These are phyloP conservation scores for Suillus plorans DNA, from an alignment of 768 basidiomycete species.

Conservation along the genomic window DNA sequence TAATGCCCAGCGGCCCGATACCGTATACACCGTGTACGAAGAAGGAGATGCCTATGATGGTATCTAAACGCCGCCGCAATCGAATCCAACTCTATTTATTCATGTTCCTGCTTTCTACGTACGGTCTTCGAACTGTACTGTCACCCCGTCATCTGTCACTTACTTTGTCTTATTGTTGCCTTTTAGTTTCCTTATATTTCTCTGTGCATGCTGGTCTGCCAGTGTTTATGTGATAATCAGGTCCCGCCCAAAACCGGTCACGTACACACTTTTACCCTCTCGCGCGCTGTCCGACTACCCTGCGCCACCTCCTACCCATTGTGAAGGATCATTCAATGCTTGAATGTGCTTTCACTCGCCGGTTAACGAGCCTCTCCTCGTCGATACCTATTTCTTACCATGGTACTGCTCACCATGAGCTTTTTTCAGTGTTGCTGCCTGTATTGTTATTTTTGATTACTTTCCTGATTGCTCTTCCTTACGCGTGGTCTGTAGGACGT, in stretches of 20 bases:
- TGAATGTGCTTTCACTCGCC: slow-evolving; percentile 27
- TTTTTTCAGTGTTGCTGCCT: background rate
- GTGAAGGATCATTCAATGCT: slow-evolving; percentile 20
- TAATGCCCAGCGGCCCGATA: slow-evolving; percentile 39
- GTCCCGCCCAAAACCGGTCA: slow-evolving; percentile 28
- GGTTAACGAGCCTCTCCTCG: slow-evolving; percentile 38
- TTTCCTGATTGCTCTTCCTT: background rate
- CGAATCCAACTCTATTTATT: slow-evolving; percentile 5
- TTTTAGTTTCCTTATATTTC: slow-evolving; percentile 5
- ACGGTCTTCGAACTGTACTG: slow-evolving; percentile 18
- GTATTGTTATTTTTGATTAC: background rate
- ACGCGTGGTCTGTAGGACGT: background rate
- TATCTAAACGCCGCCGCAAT: slow-evolving; percentile 38
- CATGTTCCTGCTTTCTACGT: slow-evolving; percentile 12
- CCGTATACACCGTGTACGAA: slow-evolving; percentile 54
- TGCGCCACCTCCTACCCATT: slow-evolving; percentile 5
- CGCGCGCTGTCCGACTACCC: slow-evolving; percentile 14
- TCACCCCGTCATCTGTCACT: slow-evolving; percentile 15
- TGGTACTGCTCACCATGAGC: background rate
- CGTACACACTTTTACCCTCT: slow-evolving; percentile 1
- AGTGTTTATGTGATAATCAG: slow-evolving; percentile 23
- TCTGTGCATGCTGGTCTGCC: slow-evolving; percentile 21
- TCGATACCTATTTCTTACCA: slow-evolving; percentile 25
- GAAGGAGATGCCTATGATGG: slow-evolving; percentile 71
- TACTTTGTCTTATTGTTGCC: slow-evolving; percentile 25